Base-by-base conservation (phyloP, 345 rosid species). In the Limnanthes douglasii region DNA sequence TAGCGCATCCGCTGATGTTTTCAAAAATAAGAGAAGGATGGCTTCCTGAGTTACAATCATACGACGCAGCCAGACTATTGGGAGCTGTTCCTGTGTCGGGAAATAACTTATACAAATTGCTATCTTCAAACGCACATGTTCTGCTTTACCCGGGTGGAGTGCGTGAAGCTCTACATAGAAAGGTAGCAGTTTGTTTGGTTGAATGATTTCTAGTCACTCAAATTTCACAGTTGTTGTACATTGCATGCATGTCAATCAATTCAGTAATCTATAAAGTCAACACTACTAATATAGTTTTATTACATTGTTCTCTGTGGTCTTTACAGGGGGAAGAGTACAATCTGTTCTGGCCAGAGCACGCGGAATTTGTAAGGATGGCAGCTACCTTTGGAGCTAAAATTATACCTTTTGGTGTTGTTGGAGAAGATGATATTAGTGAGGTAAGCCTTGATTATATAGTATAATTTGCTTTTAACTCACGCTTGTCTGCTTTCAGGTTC, bases 341-440 rank as follows among this genome's bases (percentile, higher is more conserved):
- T 58, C 31, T 84, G 56, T 66, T 70, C 31, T 84, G 95, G 93
- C 85, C 93, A 28, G 77, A 84, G 31, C 60, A 57, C 20, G 26
- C 88, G 0, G 93, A 84, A 57, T 84, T 84, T 69, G 75, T 84
- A 15, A 71, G 93, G 50, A 73, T 73, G 78, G 96, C 96, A 7
- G 67, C 82, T 39, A 58, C 56, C 48, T 79, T 85, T 61, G 96
- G 96, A 45, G 79, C 96, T 1, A 85, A 60, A 47, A 76, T 85
- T 11, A 66, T 79, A 41, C 88, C 96, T 27, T 85, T 85, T 49
- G 93, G 93, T 47, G 72, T 48, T 19, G 79, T 76, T 36, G 93
- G 93, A 42, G 88, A 73, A 64, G 88, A 85, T 34, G 93, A 79
- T 45, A 17, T 73, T 18, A 69, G 55, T 26, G 55, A 85, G 16